These are phyloP conservation scores for Podospora bellae-mahoneyi DNA, from an alignment of 495 filamentous ascomycete genomes.

Conservation along the genomic window DNA sequence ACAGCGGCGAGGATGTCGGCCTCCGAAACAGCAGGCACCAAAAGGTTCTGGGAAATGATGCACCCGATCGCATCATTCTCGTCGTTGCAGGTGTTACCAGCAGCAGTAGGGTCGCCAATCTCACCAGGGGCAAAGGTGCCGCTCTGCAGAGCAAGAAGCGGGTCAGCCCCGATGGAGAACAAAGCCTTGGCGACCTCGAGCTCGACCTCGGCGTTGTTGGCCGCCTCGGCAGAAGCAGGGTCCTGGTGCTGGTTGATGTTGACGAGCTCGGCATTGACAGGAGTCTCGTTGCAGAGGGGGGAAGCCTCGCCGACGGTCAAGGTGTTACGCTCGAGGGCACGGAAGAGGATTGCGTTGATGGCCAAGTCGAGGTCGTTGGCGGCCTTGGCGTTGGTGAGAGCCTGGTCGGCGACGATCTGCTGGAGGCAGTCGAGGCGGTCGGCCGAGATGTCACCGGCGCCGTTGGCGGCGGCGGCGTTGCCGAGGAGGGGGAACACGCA, in stretches of 20 bases:
- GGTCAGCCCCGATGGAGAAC: constrained; percentile 55
- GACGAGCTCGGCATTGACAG: constrained; percentile 66
- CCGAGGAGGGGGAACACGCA: constrained; percentile 64
- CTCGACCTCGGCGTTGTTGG: constrained; percentile 54
- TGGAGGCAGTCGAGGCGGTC: constrained; percentile 61
- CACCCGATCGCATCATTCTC: constrained; percentile 54
- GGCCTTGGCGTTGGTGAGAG: constrained; percentile 66
- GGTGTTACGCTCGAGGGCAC: constrained; percentile 63
- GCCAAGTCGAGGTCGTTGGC: constrained; percentile 55
- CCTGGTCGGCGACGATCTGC: constrained; percentile 64
- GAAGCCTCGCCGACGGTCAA: constrained; percentile 52
- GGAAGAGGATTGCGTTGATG: constrained; percentile 58
- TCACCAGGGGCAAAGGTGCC: constrained; percentile 59
- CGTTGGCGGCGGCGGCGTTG: constrained; percentile 54
- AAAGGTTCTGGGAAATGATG: constrained; percentile 59
- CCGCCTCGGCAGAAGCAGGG: constrained; percentile 52
- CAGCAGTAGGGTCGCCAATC: constrained; percentile 54
- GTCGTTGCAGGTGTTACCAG: constrained; percentile 56
- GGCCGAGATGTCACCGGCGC: constrained; percentile 49
- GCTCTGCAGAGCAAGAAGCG: constrained; percentile 51
- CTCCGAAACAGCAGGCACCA: constrained; percentile 56
- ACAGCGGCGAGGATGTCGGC: constrained; percentile 55
- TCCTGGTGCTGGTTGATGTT: constrained; percentile 64
- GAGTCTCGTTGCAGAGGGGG: constrained; percentile 54
- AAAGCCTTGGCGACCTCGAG: constrained; percentile 54